Base-by-base conservation (phyloP, 805 yeast genomes). In the Wickerhamiella kurtzmanii region DNA sequence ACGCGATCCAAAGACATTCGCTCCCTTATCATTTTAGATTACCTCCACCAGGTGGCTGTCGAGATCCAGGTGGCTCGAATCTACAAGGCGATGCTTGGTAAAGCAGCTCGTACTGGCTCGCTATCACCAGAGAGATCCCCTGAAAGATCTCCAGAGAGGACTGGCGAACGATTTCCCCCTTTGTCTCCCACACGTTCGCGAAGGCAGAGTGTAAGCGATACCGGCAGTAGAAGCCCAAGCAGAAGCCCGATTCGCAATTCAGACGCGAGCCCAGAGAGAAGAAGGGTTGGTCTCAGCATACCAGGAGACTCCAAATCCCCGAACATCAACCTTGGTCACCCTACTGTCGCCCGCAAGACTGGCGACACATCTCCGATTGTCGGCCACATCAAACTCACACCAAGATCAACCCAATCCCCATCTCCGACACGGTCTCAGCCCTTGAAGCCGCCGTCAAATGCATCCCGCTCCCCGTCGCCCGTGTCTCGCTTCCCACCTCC, bases 1-100 rank as follows among this genome's bases (percentile, higher is more conserved):
- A 37, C 39, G 22, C 49, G 47, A 19, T 43, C 43, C 11, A 48
- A 47, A 11, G 41, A 52, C 22, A 46, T 49, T 3, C 68, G 69
- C 40, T 66, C 68, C 44, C 73, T 69, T 42, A 72, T 80, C 22
- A 72, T 80, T 15, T 49, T 64, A 21, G 60, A 59, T 8, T 81
- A 76, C 56, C 63, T 80, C 25, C 65, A 63, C 18, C 69, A 64
- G 41, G 55, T 80, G 43, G 82, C 83, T 15, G 71, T 76, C 45
- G 70, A 74, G 47, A 75, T 80, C 15, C 88, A 81, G 61, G 74
- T 79, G n/a, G 75, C 74, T 9, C 63, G 88, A 43, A 73, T 81
- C 9, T 79, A 72, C 60, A 73, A 72, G 54, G 79, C 77, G 2
- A 59, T 68, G 20, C 47, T 70, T 17, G 50, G 45, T 43, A 50